Evolutionary conservation across 2,329 filamentous ascomycete species (phyloP).

Genomic region (Fusarium sp.): DNA sequence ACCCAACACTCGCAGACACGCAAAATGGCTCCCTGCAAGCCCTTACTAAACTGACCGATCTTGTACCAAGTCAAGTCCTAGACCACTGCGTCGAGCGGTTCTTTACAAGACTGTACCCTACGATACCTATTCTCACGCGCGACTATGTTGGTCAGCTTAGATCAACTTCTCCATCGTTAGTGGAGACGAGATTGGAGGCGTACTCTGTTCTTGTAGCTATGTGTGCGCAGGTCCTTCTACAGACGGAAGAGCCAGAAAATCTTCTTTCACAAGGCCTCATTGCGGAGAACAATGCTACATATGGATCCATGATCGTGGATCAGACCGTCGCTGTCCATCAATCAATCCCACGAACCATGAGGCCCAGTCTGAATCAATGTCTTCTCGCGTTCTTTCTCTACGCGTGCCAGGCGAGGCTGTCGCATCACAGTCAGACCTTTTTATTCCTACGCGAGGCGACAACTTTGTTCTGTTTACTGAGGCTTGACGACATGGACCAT

Average conservation of each 20-base stretch:
- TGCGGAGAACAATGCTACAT: constrained; percentile 53
- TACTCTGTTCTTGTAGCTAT: constrained; percentile 55
- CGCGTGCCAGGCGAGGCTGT: constrained; percentile 57
- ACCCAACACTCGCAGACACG: background rate
- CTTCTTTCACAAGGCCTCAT: constrained; percentile 51
- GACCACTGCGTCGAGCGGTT: constrained; percentile 57
- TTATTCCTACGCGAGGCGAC: constrained; percentile 59
- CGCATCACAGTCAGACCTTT: constrained; percentile 59
- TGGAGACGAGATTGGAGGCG: constrained; percentile 49
- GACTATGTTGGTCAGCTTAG: constrained; percentile 53
- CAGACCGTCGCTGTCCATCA: constrained; percentile 53
- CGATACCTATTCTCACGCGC: constrained; percentile 58
- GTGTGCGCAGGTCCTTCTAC: constrained; percentile 57
- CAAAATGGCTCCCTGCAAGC: constrained; percentile 4
- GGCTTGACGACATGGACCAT: constrained; percentile 47
- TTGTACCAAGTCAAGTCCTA: constrained; percentile 52
- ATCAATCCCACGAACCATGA: constrained; percentile 50
- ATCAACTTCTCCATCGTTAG: constrained; percentile 35
- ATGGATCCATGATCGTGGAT: constrained; percentile 56
- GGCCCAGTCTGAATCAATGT: constrained; percentile 55
- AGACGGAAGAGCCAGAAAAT: constrained; percentile 55
- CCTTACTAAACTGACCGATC: constrained; percentile 49
- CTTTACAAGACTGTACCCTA: constrained; percentile 56
- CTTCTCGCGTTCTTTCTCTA: constrained; percentile 60
- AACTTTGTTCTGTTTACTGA: constrained; percentile 55